Evolutionary conservation across 2,329 filamentous ascomycete genomes (phyloP).

Genomic region (Trichoderma sp.): DNA sequence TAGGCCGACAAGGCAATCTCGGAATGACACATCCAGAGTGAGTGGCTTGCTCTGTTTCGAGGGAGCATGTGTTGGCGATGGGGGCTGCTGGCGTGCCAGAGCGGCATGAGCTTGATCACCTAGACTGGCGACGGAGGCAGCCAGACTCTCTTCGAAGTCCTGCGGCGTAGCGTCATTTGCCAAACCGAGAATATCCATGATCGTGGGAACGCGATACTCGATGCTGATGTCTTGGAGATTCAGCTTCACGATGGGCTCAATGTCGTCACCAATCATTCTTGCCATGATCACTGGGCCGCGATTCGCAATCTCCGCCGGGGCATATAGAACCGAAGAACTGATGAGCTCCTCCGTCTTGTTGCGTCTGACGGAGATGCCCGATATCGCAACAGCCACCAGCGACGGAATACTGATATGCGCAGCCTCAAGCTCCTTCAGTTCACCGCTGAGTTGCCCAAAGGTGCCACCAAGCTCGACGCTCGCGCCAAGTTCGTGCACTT

Average conservation of each 20-base stretch:
- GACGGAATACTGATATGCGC: constrained; percentile 85
- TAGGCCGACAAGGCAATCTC: constrained; percentile 80
- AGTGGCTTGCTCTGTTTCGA: constrained; percentile 56
- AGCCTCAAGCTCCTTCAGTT: constrained; percentile 65
- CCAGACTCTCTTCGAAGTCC: constrained; percentile 74
- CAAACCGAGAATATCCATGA: constrained; percentile 78
- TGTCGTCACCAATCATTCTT: constrained; percentile 88
- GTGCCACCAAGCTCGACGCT: constrained; percentile 66
- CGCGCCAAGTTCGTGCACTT: constrained; percentile 65
- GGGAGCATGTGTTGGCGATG: constrained; percentile 32
- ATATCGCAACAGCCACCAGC: constrained; percentile 76
- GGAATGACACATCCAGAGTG: constrained; percentile 72
- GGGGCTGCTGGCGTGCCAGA: constrained; percentile 37
- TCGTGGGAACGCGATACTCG: constrained; percentile 85
- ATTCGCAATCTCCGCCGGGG: constrained; percentile 35
- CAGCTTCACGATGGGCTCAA: constrained; percentile 86
- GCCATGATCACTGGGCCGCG: constrained; percentile 70
- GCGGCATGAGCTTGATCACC: constrained; percentile 63
- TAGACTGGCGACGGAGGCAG: constrained; percentile 77
- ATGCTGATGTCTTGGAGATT: constrained; percentile 80
- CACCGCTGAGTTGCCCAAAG: constrained; percentile 65
- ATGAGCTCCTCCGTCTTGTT: constrained; percentile 73
- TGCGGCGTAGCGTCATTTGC: constrained; percentile 67
- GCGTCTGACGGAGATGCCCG: constrained; percentile 61
- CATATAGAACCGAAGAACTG: constrained; percentile 49